Conservation (phyloP, 2,329 filamentous ascomycete genomes). For the Exophiala calicioides region DNA sequence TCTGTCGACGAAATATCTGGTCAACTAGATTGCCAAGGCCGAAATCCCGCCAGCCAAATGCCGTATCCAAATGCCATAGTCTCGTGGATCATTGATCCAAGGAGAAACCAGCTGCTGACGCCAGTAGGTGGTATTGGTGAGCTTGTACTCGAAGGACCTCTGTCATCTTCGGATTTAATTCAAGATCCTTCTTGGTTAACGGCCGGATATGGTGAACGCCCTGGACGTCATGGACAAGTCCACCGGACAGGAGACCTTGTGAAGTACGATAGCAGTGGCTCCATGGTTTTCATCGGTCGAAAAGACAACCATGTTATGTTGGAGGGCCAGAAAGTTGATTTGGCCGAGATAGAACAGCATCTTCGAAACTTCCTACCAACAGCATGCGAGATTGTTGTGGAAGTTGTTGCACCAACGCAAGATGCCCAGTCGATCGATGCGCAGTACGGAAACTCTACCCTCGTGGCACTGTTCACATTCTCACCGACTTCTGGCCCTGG, state of each 20-base stretch:
- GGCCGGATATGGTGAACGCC: constrained; percentile 36
- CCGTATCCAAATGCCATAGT: constrained; percentile 42
- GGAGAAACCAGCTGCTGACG: constrained; percentile 39
- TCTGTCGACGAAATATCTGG: constrained; percentile 34
- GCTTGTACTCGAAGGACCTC: constrained; percentile 43
- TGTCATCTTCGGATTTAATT: constrained; percentile 33
- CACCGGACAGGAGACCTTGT: constrained; percentile 39
- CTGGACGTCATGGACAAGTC: constrained; percentile 37
- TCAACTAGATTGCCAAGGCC: background rate
- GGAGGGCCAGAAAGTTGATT: constrained; percentile 44
- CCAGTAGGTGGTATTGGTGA: constrained; percentile 41
- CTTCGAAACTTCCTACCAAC: constrained; percentile 39
- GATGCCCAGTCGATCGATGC: background rate
- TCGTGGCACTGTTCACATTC: background rate
- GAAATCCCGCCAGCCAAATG: constrained; percentile 7
- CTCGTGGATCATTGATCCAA: constrained; percentile 45
- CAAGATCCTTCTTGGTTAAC: constrained; percentile 38
- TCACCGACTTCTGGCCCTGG: too few relatives aligned
- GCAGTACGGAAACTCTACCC: background rate
- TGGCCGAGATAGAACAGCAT: constrained; percentile 44
- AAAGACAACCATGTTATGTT: constrained; percentile 37
- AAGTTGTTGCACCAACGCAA: constrained; percentile 1
- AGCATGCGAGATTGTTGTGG: background rate
- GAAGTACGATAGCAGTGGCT: constrained; percentile 34
- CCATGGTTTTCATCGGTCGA: constrained; percentile 35